Evolutionary conservation across 164 flowering plant genomes (phyloP).

Genomic region (Platanus orientalis): DNA sequence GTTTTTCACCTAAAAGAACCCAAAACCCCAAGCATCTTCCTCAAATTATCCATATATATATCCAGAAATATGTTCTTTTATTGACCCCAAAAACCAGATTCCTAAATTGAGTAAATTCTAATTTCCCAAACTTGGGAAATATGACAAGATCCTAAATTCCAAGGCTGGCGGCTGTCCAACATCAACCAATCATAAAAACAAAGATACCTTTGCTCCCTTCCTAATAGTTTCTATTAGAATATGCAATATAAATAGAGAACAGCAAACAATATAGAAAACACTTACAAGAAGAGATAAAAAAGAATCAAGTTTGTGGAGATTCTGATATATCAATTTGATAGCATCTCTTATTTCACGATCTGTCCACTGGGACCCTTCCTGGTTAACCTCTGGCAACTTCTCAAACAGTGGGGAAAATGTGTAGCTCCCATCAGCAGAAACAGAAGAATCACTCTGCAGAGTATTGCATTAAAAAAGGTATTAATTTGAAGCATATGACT

Average conservation of each 20-base stretch:
- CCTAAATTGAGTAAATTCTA: too few species aligned
- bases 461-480: constrained; percentile 5
- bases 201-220: too few species aligned
- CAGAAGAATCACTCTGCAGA: constrained; percentile 59
- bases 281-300: constrained; percentile 63
- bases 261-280: constrained; percentile 3
- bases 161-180: too few species aligned
- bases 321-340: constrained; percentile 58
- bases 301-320: constrained; percentile 63
- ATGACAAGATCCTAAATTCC: too few species aligned
- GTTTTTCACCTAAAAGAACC: too few species aligned
- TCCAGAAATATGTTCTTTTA: too few species aligned
- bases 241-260: not conserved
- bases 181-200: too few species aligned
- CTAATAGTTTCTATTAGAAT: not conserved
- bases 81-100: too few species aligned
- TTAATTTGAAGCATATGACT: too few species aligned
- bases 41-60: too few species aligned
- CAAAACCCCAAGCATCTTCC: too few species aligned
- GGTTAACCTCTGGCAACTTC: constrained; percentile 61
- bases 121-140: too few species aligned
- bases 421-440: constrained; percentile 35
- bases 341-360: constrained; percentile 69
- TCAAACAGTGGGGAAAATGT: constrained; percentile 50
- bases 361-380: constrained; percentile 73